Evolutionary conservation across 805 yeast genomes (phyloP), one percentile per base, ranked within the genome.

Genomic region (Henningerozyma blattae): DNA sequence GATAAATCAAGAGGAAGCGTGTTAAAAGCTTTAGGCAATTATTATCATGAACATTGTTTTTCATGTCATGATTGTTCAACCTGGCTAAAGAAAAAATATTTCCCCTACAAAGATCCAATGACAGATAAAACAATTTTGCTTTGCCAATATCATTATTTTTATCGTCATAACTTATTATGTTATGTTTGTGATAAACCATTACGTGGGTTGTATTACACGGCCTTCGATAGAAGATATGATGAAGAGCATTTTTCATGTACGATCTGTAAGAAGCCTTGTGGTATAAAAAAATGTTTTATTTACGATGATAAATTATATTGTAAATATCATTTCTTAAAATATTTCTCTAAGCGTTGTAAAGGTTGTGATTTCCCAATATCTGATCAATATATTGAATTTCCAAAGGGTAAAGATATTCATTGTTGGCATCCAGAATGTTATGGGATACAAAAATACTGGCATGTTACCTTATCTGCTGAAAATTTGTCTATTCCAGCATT

Each of bases 401-500:
- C 75, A 40, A 69, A 91, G 45, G 95, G 95, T 33, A 95, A 95
- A 16, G 70, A 78, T 45, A 79, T 82, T 38, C 94, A 87, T 55
- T 94, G 85, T 53, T 91, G 99, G 99, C 99, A 91, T 58, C 97
- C 96, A 2, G 97, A 93, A 54, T 91, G 99, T 63, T 91, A 86
- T 53, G 93, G 93, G 86, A 93, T 91, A 31, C 87, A 82, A 62
- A 87, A 87, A 56, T 87, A 85, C 50, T 91, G 98, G 98, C 86
- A 85, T 52, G 94, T 87, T 15, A 70, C 77, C 37, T 64, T 91
- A 16, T 69, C 79, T 1, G 68, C 80, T 0, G 77, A 70, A 33
- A 62, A 71, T 7, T 68, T 79, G 18, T 87, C 64, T 26, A 58
- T 65, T 16, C 54, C 58, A 4, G 34, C 48, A 1, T 46, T 57